Conservation (phyloP, 2,329 filamentous ascomycete genomes). For the Didymella exigua region DNA sequence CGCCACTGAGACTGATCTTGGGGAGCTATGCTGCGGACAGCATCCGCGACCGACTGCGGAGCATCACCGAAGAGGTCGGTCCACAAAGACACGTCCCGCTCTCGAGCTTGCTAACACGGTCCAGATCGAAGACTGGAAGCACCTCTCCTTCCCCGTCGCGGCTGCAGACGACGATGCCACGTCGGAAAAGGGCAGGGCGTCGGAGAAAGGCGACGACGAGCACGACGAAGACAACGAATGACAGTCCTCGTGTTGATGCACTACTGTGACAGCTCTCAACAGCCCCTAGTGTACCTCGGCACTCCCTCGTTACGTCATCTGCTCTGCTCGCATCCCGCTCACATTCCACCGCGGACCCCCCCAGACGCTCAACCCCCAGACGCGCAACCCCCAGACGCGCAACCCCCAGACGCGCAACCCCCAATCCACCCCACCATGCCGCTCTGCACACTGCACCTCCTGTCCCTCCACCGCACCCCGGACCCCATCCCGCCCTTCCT, state of each 20-base stretch:
- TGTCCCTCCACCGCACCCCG: constrained; percentile 49
- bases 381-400: background rate
- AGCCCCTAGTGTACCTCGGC: constrained; percentile 25
- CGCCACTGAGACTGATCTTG: constrained; percentile 82
- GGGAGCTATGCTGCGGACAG: constrained; percentile 96
- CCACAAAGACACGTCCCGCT: background rate
- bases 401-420: background rate
- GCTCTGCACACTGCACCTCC: constrained; percentile 55
- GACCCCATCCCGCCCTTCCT: constrained; percentile 49
- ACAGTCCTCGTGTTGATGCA: background rate
- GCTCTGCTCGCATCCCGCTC: no score
- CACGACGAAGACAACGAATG: constrained; percentile 28
- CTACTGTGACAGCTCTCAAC: background rate
- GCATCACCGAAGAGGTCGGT: constrained; percentile 85
- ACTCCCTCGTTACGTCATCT: constrained; percentile 31
- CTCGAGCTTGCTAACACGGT: background rate
- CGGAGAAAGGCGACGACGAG: constrained; percentile 26
- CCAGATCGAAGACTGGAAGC: constrained; percentile 38
- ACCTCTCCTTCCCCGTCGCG: constrained; percentile 30
- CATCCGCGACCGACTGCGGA: constrained; percentile 84
- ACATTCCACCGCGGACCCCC: no score
- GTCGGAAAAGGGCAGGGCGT: constrained; percentile 27
- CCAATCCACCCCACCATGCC: constrained; percentile 50
- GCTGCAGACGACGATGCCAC: constrained; percentile 28
- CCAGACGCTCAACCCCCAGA: no score